Evolutionary conservation across 805 yeast species (phyloP), one percentile per base, ranked within the genome.

Genomic region (Henningerozyma blattae): DNA sequence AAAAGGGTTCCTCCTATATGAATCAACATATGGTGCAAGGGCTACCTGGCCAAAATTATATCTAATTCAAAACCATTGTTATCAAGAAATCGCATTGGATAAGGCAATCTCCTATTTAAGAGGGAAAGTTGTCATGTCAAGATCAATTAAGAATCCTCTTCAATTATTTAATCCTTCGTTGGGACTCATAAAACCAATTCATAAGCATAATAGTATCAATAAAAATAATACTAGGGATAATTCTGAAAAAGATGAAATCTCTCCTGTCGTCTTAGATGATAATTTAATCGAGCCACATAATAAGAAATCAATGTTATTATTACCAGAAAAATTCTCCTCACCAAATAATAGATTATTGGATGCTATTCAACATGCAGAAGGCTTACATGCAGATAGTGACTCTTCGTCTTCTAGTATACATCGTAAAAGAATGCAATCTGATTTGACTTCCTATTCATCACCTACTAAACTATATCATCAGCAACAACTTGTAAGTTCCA

Each of bases 1-100:
- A 0, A 76, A 81, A 0, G 82, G 74, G 34, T 84, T 81, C 46
- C 54, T 87, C 29, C 54, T 76, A 30, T 79, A 77, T 6, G 57
- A 48, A 38, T 70, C 79, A 2, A 65, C 75, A 27, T 68, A 93
- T 41, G 98, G 97, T 1, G 91, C 94, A 1, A 63, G 83, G 37
- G 89, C 95, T 0, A 78, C 95, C 0, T 89, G 97, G 96, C 94
- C 95, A 0, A 83, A 84, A 48, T 56, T 91, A 4, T 73, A 94
- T 2, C 67, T 87, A 29, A 84, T 89, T 31, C 70, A 77, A 44
- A 89, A 91, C 53, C 95, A 85, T 50, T 86, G 95, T 56, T 77
- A 91, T 0, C 73, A 86, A 22, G 98, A 89, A 50, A 78, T 89
- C 54, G 80, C 86, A 0, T 61, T 89, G 27, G 97, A 89, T 54